Percentiles rank a stretch among this genome's conserved stretches.
Conservation (phyloP, 2,329 filamentous ascomycete genomes). For the Hymenoscyphus infarciens region DNA sequence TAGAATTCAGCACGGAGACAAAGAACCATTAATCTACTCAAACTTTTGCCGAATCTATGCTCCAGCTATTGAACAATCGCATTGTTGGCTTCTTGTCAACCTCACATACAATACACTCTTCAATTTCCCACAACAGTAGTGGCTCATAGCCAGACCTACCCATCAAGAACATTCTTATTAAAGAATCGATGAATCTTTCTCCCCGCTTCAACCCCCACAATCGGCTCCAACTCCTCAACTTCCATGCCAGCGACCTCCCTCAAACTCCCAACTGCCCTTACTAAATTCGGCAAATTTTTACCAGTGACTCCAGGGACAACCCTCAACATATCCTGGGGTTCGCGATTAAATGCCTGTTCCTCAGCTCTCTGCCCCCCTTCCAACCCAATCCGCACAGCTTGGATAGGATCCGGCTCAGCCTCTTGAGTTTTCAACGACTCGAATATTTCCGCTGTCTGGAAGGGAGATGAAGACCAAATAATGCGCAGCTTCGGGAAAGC, state of each 20-base stretch:
- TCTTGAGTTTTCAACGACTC: conserved; percentile 87
- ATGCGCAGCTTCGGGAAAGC: conserved; percentile 87
- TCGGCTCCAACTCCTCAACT: conserved; percentile 64
- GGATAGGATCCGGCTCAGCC: conserved; percentile 84
- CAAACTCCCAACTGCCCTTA: conserved; percentile 71
- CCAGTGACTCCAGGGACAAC: conserved; percentile 80
- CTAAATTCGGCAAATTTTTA: conserved; percentile 70
- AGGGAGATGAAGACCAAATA: conserved; percentile 90
- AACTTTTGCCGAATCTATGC: no score
- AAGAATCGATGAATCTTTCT: conserved; percentile 81
- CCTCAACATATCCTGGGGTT: conserved; percentile 86
- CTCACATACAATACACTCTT: no score
- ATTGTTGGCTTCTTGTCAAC: no score
- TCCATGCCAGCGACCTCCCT: conserved; percentile 82
- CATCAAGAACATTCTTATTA: conserved; percentile 42
- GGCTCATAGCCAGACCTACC: neutral
- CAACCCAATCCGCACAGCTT: conserved; percentile 79
- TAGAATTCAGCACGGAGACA: no score
- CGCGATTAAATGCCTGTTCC: conserved; percentile 72
- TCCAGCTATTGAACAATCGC: no score
- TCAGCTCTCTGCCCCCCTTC: conserved; percentile 59
- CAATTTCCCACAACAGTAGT: no score
- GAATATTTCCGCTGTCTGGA: conserved; percentile 97
- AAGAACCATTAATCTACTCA: no score
- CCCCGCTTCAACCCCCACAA: conserved; percentile 76